Percentiles rank a stretch among this genome's conserved stretches.
phyloP scores from a whole-genome alignment of 441 rosid species.

The Eutrema salsugineum region DNA sequence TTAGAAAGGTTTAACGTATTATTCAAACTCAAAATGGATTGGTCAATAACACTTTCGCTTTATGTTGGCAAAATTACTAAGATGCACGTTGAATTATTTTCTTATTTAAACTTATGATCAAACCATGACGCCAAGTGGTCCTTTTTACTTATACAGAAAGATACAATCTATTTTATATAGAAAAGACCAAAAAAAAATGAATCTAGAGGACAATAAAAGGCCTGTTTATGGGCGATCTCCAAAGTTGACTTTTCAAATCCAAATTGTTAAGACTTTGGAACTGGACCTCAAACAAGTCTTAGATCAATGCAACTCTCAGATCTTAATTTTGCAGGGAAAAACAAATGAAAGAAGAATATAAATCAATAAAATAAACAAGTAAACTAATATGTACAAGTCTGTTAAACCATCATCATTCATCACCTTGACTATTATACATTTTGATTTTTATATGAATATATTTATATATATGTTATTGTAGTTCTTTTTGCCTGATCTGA shows the following conservation, averaged over 20 bases:
- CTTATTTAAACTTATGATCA: background rate
- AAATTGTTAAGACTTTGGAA: background rate
- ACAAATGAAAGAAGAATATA: background rate
- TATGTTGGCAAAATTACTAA: constrained; percentile 18
- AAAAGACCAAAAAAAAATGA: background rate
- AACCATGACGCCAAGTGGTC: background rate
- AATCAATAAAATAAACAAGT: background rate
- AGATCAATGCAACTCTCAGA: constrained; percentile 20
- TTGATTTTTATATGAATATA: constrained; percentile 1
- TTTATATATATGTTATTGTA: background rate
- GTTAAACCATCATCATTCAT: constrained; percentile 13
- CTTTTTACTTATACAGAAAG: background rate
- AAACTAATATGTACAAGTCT: constrained; percentile 10
- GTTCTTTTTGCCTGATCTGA: constrained; percentile 28
- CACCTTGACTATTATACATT: constrained; percentile 20
- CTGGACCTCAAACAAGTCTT: constrained; percentile 20
- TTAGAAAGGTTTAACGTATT: background rate
- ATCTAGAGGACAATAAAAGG: constrained; percentile 2
- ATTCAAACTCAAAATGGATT: constrained; percentile 7
- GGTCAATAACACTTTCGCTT: constrained; percentile 1
- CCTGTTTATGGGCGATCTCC: constrained; percentile 14
- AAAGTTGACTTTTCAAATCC: constrained; percentile 32
- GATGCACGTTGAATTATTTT: constrained; percentile 23
- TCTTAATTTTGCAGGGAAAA: constrained; percentile 2
- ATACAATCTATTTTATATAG: background rate